A percentile compares a stretch with the other conserved stretches of the same genome.
Evolutionary conservation across 345 rosid species (phyloP).

Genomic region (Barbarea vulgaris): DNA sequence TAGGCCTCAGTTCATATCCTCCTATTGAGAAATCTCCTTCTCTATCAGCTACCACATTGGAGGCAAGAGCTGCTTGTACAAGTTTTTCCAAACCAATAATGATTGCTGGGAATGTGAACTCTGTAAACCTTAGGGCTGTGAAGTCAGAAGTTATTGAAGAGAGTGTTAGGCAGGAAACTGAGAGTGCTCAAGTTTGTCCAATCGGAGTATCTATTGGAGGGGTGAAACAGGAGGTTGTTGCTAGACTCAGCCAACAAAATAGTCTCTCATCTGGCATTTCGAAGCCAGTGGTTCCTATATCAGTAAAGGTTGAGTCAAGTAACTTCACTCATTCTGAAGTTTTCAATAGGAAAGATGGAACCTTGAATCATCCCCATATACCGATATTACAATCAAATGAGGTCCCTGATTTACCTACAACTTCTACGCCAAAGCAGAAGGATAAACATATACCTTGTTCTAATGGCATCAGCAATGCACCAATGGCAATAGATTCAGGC

Average conservation of each 20-base stretch:
- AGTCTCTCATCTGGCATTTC: slow-evolving; percentile 26
- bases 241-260: slow-evolving; percentile 36
- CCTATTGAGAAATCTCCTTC: slow-evolving; percentile 40
- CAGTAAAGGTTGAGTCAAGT: slow-evolving; percentile 58
- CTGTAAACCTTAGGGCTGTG: slow-evolving; percentile 41
- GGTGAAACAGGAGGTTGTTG: slow-evolving; percentile 55
- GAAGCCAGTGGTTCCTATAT: slow-evolving; percentile 39
- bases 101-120: slow-evolving; percentile 34
- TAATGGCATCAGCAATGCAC: slow-evolving; percentile 15
- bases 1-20: slow-evolving; percentile 52
- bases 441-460: slow-evolving; percentile 23
- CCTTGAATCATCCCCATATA: slow-evolving; percentile 31
- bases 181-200: slow-evolving; percentile 28
- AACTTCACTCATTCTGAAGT: slow-evolving; percentile 41
- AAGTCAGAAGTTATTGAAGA: slow-evolving; percentile 70
- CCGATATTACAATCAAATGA: slow-evolving; percentile 22
- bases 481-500: slow-evolving; percentile 28
- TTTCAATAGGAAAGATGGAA: slow-evolving; percentile 36
- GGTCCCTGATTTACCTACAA: slow-evolving; percentile 29
- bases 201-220: slow-evolving; percentile 5
- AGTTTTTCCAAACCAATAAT: slow-evolving; percentile 25
- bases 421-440: slow-evolving; percentile 33
- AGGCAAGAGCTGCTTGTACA: slow-evolving; percentile 5
- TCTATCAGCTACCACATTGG: slow-evolving; percentile 36
- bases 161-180: slow-evolving; percentile 34